These are phyloP conservation scores for Seminavis robusta DNA, from an alignment of 108 stramenopile species.

Conservation along the genomic window DNA sequence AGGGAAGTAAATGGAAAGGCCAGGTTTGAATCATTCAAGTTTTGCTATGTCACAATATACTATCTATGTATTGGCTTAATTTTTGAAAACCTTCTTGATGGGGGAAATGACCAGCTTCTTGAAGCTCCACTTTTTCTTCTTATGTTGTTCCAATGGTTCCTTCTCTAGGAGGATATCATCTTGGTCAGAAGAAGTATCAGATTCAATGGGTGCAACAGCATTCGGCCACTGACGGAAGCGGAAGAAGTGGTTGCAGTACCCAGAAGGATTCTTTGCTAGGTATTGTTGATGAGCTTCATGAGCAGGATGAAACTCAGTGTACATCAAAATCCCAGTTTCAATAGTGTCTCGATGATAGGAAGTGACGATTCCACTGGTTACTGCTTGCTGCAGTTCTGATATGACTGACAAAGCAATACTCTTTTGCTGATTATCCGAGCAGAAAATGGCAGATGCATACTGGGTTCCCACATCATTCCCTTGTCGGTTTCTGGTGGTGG, in stretches of 20 bases:
- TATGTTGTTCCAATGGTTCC: no score
- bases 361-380: constrained; percentile 3
- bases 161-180: no score
- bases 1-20: no score
- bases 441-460: constrained; percentile 58
- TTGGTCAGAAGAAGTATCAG: no score
- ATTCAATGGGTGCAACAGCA: no score
- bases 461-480: constrained; percentile 65
- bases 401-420: constrained; percentile 26
- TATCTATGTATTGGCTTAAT: no score
- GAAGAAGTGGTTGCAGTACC: constrained; percentile 41
- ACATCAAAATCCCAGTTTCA: constrained; percentile 9
- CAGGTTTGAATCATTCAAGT: no score
- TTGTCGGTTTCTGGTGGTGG: constrained; percentile 64
- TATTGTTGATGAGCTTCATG: constrained; percentile 44
- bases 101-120: no score
- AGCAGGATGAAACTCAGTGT: constrained; percentile 22
- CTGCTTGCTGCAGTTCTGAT: constrained; percentile 17
- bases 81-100: no score
- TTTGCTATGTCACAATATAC: no score
- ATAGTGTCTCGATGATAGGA: constrained; percentile 9
- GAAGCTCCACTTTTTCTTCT: no score
- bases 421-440: constrained; percentile 34
- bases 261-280: constrained; percentile 35
- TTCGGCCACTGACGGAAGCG: constrained; percentile 25